Evolutionary conservation across 2,329 filamentous ascomycete species (phyloP).

Genomic region (Coleophoma cylindrospora): DNA sequence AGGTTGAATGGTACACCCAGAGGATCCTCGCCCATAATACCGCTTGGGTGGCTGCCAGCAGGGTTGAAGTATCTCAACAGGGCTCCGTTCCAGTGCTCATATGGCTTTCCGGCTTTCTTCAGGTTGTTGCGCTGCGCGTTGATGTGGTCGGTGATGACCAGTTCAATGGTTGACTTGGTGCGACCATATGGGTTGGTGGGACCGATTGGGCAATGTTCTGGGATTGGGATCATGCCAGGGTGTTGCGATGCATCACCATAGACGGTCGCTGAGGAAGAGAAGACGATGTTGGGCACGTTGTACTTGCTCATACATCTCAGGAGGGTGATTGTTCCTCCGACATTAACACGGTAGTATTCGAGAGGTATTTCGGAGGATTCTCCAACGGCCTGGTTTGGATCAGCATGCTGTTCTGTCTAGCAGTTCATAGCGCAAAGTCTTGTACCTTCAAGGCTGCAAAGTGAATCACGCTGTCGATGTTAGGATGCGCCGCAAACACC

Average conservation of each 20-base stretch:
- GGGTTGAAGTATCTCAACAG: slow-evolving; percentile 98
- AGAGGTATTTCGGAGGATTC: slow-evolving; percentile 91
- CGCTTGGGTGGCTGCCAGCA: slow-evolving; percentile 86
- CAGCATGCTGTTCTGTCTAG: slow-evolving; percentile 3
- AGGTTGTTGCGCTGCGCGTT: slow-evolving; percentile 79
- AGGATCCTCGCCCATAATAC: slow-evolving; percentile 97
- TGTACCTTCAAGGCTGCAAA: slow-evolving; percentile 92
- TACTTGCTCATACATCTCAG: slow-evolving; percentile 83
- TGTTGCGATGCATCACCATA: slow-evolving; percentile 97
- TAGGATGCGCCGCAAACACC: slow-evolving; percentile 83
- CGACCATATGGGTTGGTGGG: slow-evolving; percentile 97
- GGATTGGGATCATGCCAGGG: slow-evolving; percentile 97
- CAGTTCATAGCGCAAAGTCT: neutral
- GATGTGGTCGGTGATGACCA: slow-evolving; percentile 86
- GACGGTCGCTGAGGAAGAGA: slow-evolving; percentile 95
- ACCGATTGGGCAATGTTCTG: slow-evolving; percentile 91
- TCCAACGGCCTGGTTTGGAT: slow-evolving; percentile 69
- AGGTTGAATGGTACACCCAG: slow-evolving; percentile 95
- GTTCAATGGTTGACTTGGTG: slow-evolving; percentile 91
- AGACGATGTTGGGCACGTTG: slow-evolving; percentile 95
- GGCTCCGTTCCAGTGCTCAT: slow-evolving; percentile 85
- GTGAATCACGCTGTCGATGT: slow-evolving; percentile 97
- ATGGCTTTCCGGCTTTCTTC: slow-evolving; percentile 72
- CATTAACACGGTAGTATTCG: slow-evolving; percentile 97
- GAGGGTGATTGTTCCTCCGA: slow-evolving; percentile 84